phyloP scores from a whole-genome alignment of 805 yeast genomes.

The Hanseniaspora hatyaiensis region DNA sequence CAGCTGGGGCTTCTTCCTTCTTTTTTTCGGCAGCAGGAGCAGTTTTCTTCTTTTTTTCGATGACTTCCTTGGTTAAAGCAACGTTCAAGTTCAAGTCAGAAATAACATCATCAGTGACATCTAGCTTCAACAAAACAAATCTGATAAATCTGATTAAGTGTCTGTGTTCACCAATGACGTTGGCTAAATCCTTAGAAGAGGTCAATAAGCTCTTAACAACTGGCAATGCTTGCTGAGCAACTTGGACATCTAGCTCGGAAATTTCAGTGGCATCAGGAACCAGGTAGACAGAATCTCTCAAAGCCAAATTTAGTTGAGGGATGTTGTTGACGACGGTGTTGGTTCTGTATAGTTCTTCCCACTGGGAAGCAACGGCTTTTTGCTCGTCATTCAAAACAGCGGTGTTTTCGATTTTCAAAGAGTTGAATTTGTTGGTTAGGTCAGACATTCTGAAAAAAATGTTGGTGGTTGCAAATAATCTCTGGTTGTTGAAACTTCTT shows the following conservation, averaged over 20 bases:
- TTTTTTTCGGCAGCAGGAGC: constrained; percentile 25
- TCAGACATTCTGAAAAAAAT: constrained; percentile 24
- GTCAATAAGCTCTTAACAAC: constrained; percentile 45
- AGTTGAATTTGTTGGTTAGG: constrained; percentile 24
- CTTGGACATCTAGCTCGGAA: constrained; percentile 52
- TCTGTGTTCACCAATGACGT: constrained; percentile 53
- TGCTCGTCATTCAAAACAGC: constrained; percentile 36
- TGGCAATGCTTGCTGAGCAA: constrained; percentile 57
- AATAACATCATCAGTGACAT: constrained; percentile 43
- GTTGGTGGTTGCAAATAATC: neutral
- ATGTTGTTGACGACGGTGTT: constrained; percentile 43
- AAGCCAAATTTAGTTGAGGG: constrained; percentile 52
- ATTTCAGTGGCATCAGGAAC: constrained; percentile 38
- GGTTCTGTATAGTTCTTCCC: constrained; percentile 54
- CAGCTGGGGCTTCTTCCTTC: constrained; percentile 20
- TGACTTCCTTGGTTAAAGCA: constrained; percentile 63
- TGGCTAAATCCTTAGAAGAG: constrained; percentile 33
- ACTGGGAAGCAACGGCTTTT: constrained; percentile 65
- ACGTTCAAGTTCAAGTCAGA: constrained; percentile 47
- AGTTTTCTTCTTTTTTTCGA: constrained; percentile 46
- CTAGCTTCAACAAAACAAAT: constrained; percentile 59
- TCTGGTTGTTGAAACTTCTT: neutral
- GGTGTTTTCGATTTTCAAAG: constrained; percentile 25
- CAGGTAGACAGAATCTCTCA: constrained; percentile 60
- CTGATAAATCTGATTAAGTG: constrained; percentile 91